Evolutionary conservation across 2,329 filamentous ascomycete genomes (phyloP), one percentile per base, ranked within the genome.

Genomic region (Cladosporium halotolerans): DNA sequence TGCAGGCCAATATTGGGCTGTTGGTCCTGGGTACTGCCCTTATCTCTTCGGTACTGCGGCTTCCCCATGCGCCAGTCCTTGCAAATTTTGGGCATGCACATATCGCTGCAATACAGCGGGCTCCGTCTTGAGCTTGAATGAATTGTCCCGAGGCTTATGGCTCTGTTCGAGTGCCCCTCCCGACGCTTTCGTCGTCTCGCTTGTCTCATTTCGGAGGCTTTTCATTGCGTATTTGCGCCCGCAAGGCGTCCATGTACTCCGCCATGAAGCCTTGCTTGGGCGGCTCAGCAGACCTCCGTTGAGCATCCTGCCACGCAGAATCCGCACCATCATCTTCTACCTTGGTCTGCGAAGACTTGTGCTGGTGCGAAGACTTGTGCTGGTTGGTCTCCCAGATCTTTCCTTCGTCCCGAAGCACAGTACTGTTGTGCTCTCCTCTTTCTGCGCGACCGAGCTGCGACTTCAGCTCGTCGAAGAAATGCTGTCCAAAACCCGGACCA

Each of bases 401-500:
- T 23, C 51, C 41, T 52, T 50, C 40, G 33, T 44, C 46, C 6
- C 38, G 19, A 19, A 55, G 33, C 14, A 47, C 32, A 38, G 55
- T 50, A 52, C 53, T 57, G 41, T 54, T 58, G 4, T 53, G 54
- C 43, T 61, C 54, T 44, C 57, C 54, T 49, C 54, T 55, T 54
- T 66, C 64, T 9, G 59, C 60, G 14, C 54, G 52, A 1, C 66
- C 64, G 1, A 68, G 45, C 56, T 68, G 66, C 14, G 57, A 57
- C 47, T 64, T 65, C 19, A 83, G 60, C 62, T 82, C 79, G 36
- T 81, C 75, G 31, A 71, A 68, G 62, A 79, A 82, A 54, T 80
- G 74, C 45, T 73, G 68, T 9, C 79, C 53, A 48, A 79, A 76
- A 0, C 56, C 66, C 56, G 57, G 60, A 49, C 69, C 67, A 28